phyloP scores from a whole-genome alignment of 2,329 filamentous ascomycete genomes.

The Chaetomium globosum region DNA sequence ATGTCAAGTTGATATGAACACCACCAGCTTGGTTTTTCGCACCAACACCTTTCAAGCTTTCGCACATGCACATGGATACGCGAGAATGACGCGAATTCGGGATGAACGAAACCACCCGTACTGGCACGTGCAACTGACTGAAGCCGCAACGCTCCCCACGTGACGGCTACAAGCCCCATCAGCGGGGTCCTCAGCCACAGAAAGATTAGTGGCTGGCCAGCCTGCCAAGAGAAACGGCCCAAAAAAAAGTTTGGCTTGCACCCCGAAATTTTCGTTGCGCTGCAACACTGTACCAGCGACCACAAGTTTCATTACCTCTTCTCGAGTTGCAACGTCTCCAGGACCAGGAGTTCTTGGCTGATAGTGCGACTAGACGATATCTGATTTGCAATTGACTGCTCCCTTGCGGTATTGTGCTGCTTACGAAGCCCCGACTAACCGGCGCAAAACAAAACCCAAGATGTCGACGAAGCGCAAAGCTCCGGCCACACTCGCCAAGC shows the following conservation, averaged over 20 bases:
- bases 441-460: conserved; percentile 23
- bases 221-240: conserved; percentile 15
- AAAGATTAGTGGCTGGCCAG: not conserved
- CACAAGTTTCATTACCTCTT: not conserved
- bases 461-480: conserved; percentile 67
- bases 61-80: conserved; percentile 24
- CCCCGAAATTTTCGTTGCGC: conserved; percentile 29
- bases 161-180: not conserved
- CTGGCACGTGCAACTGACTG: not conserved
- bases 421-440: not conserved
- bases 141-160: not conserved
- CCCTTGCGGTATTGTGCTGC: not conserved
- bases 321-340: not conserved
- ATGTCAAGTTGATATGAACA: not conserved
- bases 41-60: not conserved
- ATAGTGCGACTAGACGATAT: not conserved
- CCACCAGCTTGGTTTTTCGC: not conserved
- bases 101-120: not conserved
- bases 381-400: not conserved
- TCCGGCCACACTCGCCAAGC: conserved; percentile 59
- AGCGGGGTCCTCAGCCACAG: not conserved
- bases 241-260: conserved; percentile 34
- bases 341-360: not conserved
- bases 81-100: conserved; percentile 36
- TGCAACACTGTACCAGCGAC: not conserved